These are phyloP conservation scores for Neocucurbitaria cava DNA, from an alignment of 2,329 filamentous ascomycete species.

Conservation along the genomic window DNA sequence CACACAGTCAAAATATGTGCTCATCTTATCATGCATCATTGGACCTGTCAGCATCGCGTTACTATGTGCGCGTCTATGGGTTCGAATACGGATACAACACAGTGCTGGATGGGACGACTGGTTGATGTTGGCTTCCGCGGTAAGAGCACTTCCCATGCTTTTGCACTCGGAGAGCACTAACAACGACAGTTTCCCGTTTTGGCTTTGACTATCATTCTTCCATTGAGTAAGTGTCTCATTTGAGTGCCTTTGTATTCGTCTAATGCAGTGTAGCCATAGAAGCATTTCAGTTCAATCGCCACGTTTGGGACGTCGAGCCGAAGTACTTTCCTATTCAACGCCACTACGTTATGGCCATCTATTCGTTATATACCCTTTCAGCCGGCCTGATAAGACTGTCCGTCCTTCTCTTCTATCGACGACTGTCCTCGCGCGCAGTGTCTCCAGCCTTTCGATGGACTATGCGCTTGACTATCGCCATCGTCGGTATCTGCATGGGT, in stretches of 20 bases:
- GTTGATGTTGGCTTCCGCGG: constrained; percentile 33
- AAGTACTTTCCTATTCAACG: constrained; percentile 17
- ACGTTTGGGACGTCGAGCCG: constrained; percentile 29
- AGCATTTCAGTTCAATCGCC: constrained; percentile 25
- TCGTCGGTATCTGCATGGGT: not conserved
- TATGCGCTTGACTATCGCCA: not conserved
- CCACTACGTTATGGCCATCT: constrained; percentile 28
- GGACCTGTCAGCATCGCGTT: constrained; percentile 24
- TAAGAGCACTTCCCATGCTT: no score
- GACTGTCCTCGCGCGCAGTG: constrained; percentile 21
- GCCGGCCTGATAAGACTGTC: constrained; percentile 37
- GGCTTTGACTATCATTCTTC: constrained; percentile 26
- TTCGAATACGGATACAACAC: constrained; percentile 24
- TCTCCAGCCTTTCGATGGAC: constrained; percentile 21
- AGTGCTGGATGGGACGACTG: constrained; percentile 33
- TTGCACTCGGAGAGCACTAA: no score
- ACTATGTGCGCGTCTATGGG: constrained; percentile 28
- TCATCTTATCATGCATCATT: constrained; percentile 23
- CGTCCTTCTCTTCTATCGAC: constrained; percentile 36
- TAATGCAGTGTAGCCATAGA: constrained; percentile 19
- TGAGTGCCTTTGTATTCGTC: not conserved
- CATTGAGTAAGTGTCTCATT: constrained; percentile 12
- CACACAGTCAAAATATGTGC: constrained; percentile 16
- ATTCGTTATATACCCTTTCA: constrained; percentile 22
- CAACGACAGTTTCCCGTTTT: constrained; percentile 14